These are phyloP conservation scores for Fomitiporia mediterranea DNA, from an alignment of 1,284 basidiomycete species.

Conservation along the genomic window DNA sequence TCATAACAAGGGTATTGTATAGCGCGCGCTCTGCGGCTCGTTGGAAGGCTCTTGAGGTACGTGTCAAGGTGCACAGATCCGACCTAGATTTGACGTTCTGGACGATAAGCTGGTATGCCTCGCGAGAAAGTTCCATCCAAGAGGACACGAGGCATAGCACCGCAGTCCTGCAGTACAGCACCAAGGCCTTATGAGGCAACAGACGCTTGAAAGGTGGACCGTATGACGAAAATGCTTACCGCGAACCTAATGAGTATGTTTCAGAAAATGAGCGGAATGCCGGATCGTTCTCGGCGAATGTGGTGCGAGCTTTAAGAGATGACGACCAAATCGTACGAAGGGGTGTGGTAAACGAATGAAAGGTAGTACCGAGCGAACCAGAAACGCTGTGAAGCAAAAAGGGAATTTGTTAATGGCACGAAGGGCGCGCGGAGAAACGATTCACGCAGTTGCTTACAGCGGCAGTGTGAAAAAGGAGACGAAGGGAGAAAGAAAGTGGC, in stretches of 20 bases:
- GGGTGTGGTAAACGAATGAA: not conserved
- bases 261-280: constrained; percentile 7
- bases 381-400: constrained; percentile 5
- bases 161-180: not conserved
- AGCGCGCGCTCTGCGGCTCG: constrained; percentile 50
- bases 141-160: constrained; percentile 18
- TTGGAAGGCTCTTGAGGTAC: constrained; percentile 51
- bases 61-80: constrained; percentile 51
- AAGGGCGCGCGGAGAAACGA: constrained; percentile 5
- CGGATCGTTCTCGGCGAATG: constrained; percentile 12
- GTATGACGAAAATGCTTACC: not conserved
- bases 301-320: constrained; percentile 1
- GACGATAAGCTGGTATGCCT: constrained; percentile 52
- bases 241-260: constrained; percentile 3
- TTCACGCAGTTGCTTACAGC: constrained; percentile 6
- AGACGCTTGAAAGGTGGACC: too few species aligned
- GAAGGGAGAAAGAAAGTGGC: constrained; percentile 5
- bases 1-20: constrained; percentile 53
- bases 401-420: not conserved
- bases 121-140: constrained; percentile 51
- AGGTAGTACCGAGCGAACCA: constrained; percentile 5
- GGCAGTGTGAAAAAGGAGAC: constrained; percentile 14
- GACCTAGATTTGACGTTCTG: constrained; percentile 43
- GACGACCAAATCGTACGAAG: constrained; percentile 1
- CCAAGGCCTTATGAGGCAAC: not conserved